phyloP scores from a whole-genome alignment of 257 asterid genomes.

The Solanum microdontum region DNA sequence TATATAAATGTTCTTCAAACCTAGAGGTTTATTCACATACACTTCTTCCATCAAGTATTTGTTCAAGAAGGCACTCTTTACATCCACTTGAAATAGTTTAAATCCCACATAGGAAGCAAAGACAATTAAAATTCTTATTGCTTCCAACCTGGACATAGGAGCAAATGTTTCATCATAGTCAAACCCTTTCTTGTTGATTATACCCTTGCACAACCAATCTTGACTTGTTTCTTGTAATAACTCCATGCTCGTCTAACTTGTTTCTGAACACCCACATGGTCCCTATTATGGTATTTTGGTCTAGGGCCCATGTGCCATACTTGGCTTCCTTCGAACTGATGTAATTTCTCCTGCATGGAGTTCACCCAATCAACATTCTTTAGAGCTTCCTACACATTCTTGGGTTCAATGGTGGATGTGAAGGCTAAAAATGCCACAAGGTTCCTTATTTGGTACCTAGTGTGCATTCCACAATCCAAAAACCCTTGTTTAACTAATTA shows the following conservation, averaged over 20 bases:
- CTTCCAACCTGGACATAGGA: background rate
- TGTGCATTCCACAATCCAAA: background rate
- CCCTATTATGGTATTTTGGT: background rate
- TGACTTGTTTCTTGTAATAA: background rate
- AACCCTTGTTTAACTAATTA: background rate
- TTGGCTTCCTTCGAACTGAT: background rate
- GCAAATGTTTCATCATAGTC: too few relatives aligned
- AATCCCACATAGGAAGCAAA: background rate
- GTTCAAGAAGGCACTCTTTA: background rate
- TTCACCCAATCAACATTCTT: background rate
- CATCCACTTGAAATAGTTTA: background rate
- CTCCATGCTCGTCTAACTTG: background rate
- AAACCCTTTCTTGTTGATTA: background rate
- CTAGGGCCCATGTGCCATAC: background rate
- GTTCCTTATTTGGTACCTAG: background rate
- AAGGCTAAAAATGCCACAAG: background rate
- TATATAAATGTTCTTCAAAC: background rate
- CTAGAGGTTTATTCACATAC: background rate
- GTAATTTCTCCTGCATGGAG: background rate
- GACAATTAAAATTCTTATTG: background rate
- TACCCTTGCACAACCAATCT: background rate
- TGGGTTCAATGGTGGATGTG: background rate
- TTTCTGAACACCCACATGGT: background rate
- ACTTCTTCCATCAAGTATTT: background rate
- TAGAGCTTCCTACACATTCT: background rate